phyloP scores from a whole-genome alignment of 495 filamentous ascomycete species.

The Penicillium crystallinum region DNA sequence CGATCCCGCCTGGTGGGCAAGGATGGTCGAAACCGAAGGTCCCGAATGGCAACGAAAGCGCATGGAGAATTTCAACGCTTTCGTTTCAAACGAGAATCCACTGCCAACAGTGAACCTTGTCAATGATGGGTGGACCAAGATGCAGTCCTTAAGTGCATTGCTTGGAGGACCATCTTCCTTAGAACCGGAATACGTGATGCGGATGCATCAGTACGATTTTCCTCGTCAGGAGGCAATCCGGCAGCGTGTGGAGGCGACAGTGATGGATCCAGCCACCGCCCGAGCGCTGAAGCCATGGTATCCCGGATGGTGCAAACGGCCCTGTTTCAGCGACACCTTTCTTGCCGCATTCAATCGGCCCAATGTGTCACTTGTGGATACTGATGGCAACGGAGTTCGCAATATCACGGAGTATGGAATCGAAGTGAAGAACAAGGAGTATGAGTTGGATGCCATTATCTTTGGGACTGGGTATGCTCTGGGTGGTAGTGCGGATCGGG shows the following conservation, averaged over 20 bases:
- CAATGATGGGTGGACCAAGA: constrained; percentile 37
- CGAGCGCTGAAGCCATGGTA: constrained; percentile 30
- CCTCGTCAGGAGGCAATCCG: background rate
- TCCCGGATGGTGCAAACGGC: constrained; percentile 29
- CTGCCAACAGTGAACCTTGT: constrained; percentile 26
- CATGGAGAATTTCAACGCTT: constrained; percentile 6
- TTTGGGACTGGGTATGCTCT: constrained; percentile 28
- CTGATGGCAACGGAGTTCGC: constrained; percentile 19
- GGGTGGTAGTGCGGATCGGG: constrained; percentile 26
- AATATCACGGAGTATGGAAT: constrained; percentile 19
- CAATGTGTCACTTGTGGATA: constrained; percentile 28
- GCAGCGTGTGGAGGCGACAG: background rate
- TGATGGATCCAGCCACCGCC: constrained; percentile 17
- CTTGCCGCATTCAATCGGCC: constrained; percentile 28
- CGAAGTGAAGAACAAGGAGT: constrained; percentile 21
- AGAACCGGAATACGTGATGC: background rate
- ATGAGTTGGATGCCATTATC: constrained; percentile 37
- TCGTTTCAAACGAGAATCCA: background rate
- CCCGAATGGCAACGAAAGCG: constrained; percentile 41
- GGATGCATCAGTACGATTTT: constrained; percentile 4
- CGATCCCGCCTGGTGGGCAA: constrained; percentile 2
- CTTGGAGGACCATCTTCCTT: background rate
- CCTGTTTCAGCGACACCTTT: constrained; percentile 28
- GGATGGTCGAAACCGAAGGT: constrained; percentile 39
- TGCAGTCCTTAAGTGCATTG: background rate